A percentile compares a stretch with the other conserved stretches of the same genome.
These are phyloP conservation scores for Phaeosphaeria sp. DNA, from an alignment of 2,329 filamentous ascomycete species.

Conservation along the genomic window DNA sequence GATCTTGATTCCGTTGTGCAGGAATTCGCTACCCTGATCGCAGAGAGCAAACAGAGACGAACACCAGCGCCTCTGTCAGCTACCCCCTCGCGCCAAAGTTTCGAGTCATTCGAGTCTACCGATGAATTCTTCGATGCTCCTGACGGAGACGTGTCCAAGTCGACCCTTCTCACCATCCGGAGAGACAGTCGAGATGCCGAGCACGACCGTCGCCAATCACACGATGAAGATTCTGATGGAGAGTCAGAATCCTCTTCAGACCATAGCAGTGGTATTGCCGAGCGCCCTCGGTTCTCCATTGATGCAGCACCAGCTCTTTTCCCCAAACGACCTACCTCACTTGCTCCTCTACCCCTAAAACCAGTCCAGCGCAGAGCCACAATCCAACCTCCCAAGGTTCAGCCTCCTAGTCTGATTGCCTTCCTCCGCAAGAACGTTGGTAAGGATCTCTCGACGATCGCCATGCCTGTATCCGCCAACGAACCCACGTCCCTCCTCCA, in stretches of 20 bases:
- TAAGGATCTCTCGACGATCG: slow-evolving; percentile 95
- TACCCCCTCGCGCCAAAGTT: slow-evolving; percentile 65
- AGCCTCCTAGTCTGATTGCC: slow-evolving; percentile 88
- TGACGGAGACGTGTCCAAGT: slow-evolving; percentile 60
- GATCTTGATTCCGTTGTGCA: slow-evolving; percentile 84
- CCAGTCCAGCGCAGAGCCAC: slow-evolving; percentile 72
- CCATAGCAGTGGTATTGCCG: slow-evolving; percentile 56
- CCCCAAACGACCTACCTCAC: slow-evolving; percentile 75
- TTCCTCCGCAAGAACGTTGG: slow-evolving; percentile 97
- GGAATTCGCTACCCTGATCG: slow-evolving; percentile 80
- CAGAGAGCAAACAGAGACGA: slow-evolving; percentile 79
- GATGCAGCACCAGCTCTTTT: slow-evolving; percentile 63
- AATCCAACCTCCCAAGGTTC: slow-evolving; percentile 75
- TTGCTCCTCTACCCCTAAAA: slow-evolving; percentile 77
- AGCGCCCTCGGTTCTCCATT: slow-evolving; percentile 38
- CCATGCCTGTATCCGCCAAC: slow-evolving; percentile 96
- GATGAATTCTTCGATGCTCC: slow-evolving; percentile 95
- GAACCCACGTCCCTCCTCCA: slow-evolving; percentile 90
- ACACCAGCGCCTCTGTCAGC: slow-evolving; percentile 55
- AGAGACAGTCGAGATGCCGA: slow-evolving; percentile 66
- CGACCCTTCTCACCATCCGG: slow-evolving; percentile 77
- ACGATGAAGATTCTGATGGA: slow-evolving; percentile 53
- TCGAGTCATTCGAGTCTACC: slow-evolving; percentile 75
- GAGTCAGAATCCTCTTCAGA: slow-evolving; percentile 71
- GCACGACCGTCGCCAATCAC: slow-evolving; percentile 39